Base-by-base conservation (phyloP, 2,329 filamentous ascomycete genomes). In the Gaeumannomyces tritici region DNA sequence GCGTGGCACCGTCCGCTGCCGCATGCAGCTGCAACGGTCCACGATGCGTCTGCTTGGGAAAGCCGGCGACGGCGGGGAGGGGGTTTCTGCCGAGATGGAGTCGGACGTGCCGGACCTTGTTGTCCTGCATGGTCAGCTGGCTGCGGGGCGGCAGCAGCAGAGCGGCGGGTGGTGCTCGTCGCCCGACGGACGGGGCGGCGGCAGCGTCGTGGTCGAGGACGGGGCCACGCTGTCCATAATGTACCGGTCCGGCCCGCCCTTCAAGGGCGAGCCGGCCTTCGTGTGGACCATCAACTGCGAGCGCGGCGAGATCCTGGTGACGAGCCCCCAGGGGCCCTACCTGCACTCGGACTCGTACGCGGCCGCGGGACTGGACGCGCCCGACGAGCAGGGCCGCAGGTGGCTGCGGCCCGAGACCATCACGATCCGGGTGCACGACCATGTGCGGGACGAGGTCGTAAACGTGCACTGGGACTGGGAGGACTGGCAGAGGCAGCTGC, bases 271-370 rank as follows among this genome's bases (percentile, higher is more conserved):
- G 0, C 74, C 79, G 0, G 74, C 71, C 2, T 68, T 82, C 0
- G 69, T 76, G 0, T 85, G 82, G 79, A 76, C 73, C 8, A 77
- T 86, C 51, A 73, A 78, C 57, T 82, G 83, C 26, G 77, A 80
- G 60, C 78, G 76, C 64, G 81, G 80, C 0, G 80, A 84, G 70
- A 73, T 83, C 6, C 71, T 77, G 18, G 66, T 83, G 0, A 71
- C 70, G 0, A 69, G 73, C 0, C 64, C 65, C 4, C 69, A 66
- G 0, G 72, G 73, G 0, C 65, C 71, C 0, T 47, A 65, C 0
- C 62, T 75, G 15, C 70, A 63, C 29, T 63, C 64, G 5, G 57
- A 31, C 27, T 63, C 75, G 57, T 73, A 77, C 60, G 70, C 73
- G 0, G 24, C 42, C 59, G 42, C 47, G 9, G 59, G 42, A 21